Evolutionary conservation across 164 flowering plant genomes (phyloP).

Genomic region (Umbellularia californica): DNA sequence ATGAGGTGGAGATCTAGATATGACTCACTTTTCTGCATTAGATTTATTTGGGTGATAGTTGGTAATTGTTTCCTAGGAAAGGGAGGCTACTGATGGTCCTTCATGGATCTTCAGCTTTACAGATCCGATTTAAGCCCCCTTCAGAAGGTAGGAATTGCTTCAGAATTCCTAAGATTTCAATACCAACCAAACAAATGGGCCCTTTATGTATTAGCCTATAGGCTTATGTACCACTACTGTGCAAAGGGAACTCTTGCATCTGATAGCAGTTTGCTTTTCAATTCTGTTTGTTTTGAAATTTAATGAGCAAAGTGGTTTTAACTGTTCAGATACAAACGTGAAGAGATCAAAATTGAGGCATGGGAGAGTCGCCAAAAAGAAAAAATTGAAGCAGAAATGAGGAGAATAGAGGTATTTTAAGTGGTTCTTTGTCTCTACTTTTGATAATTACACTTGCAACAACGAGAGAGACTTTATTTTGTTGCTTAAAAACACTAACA

Average conservation of each 20-base stretch:
- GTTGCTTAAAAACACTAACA: not conserved
- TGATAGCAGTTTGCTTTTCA: not conserved
- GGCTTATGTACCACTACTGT: not conserved
- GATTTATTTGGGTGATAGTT: too few relatives aligned
- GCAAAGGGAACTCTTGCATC: not conserved
- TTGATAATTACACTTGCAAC: not conserved
- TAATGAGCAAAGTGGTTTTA: constrained; percentile 2
- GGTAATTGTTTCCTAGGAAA: too few relatives aligned
- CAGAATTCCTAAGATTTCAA: too few relatives aligned
- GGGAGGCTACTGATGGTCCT: too few relatives aligned
- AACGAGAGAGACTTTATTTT: not conserved
- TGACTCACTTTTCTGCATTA: too few relatives aligned
- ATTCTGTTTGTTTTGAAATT: not conserved
- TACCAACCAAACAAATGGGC: not conserved
- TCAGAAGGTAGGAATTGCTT: too few relatives aligned
- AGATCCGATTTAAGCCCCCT: too few relatives aligned
- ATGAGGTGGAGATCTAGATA: too few relatives aligned
- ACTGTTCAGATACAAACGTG: constrained; percentile 61
- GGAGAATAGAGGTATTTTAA: constrained; percentile 64
- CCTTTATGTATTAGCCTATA: not conserved
- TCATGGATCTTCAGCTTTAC: too few relatives aligned
- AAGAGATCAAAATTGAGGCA: constrained; percentile 80
- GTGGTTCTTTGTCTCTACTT: not conserved
- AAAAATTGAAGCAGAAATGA: constrained; percentile 73
- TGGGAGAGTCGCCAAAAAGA: constrained; percentile 86